Evolutionary conservation across 2,329 filamentous ascomycete genomes (phyloP), one percentile per base, ranked within the genome.

Genomic region (Fusarium subtropicale): DNA sequence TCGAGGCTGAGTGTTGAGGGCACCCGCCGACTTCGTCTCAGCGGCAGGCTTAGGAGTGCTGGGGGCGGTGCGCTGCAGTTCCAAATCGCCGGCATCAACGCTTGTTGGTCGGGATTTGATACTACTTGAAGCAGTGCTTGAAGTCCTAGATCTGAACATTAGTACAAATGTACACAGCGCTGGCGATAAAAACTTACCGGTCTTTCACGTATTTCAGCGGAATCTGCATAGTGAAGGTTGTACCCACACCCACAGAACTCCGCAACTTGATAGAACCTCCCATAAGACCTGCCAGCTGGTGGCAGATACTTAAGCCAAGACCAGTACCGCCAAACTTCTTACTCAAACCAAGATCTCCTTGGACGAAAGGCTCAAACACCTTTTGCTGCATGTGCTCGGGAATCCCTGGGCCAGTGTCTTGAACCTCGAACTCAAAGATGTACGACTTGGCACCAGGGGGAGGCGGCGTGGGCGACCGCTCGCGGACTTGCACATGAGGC

Each of bases 281-380:
- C 93, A 97, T 97, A 18, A 97, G 81, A 18, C 84, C 88, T 5
- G 93, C 92, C 38, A 97, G 83, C 77, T 97, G 94, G 22, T 92
- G 91, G 79, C 93, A 97, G 73, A 97, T 97, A 75, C 92, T 95
- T 56, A 97, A 79, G 3, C 94, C 94, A 3, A 97, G 82, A 6
- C 94, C 94, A 1, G 94, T 97, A 18, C 94, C 94, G 20, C 93
- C 93, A 76, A 91, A 97, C 75, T 96, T 96, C 78, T 93, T 97
- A 81, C 92, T 97, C 18, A 97, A 81, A 1, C 93, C 92, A 2
- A 96, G 82, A 76, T 97, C 94, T n/a, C 92, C 94, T 79, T 97
- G 94, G 0, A 97, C 92, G 75, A 97, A 97, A 1, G 94, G 94
- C 77, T 97, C 94, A 76, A 97, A 97, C 12, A 97, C 93, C 71